phyloP scores from a whole-genome alignment of 2,329 filamentous ascomycete genomes.

The Aureobasidium leucospermi region DNA sequence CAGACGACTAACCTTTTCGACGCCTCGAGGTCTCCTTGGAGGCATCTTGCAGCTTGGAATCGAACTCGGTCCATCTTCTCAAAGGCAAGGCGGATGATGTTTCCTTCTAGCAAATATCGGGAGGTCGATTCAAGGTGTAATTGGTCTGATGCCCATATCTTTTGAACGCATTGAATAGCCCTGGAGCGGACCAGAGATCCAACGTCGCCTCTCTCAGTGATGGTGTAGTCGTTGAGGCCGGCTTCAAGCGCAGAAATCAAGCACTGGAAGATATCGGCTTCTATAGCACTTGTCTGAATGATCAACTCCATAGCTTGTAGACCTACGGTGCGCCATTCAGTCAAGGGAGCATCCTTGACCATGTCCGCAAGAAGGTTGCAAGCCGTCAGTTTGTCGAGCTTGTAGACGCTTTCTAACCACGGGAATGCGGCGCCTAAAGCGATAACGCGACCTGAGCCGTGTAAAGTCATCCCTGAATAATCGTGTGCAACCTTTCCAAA shows the following conservation, averaged over 20 bases:
- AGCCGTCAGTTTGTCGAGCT: background rate
- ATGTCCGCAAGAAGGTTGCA: constrained; percentile 1
- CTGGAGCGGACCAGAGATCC: constrained; percentile 79
- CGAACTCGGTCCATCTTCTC: constrained; percentile 90
- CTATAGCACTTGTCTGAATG: constrained; percentile 1
- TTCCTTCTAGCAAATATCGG: constrained; percentile 18
- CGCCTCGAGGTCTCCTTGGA: background rate
- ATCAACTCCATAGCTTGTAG: constrained; percentile 31
- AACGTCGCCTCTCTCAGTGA: constrained; percentile 80
- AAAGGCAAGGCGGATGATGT: constrained; percentile 59
- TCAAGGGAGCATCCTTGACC: constrained; percentile 24
- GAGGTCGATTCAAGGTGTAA: background rate
- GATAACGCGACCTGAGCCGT: constrained; percentile 37
- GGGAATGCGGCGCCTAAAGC: constrained; percentile 32
- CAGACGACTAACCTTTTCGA: background rate
- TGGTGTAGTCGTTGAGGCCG: constrained; percentile 80
- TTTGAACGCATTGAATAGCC: constrained; percentile 61
- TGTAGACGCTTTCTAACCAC: constrained; percentile 19
- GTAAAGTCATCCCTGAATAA: constrained; percentile 32
- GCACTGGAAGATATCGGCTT: constrained; percentile 8
- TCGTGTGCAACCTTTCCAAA: constrained; percentile 28
- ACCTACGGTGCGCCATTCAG: constrained; percentile 39
- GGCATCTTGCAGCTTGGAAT: constrained; percentile 48
- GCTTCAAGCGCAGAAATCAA: constrained; percentile 21
- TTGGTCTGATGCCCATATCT: constrained; percentile 24